These are phyloP conservation scores for Zygoascus meyerae DNA, from an alignment of 1,139 yeast species.

Conservation along the genomic window DNA sequence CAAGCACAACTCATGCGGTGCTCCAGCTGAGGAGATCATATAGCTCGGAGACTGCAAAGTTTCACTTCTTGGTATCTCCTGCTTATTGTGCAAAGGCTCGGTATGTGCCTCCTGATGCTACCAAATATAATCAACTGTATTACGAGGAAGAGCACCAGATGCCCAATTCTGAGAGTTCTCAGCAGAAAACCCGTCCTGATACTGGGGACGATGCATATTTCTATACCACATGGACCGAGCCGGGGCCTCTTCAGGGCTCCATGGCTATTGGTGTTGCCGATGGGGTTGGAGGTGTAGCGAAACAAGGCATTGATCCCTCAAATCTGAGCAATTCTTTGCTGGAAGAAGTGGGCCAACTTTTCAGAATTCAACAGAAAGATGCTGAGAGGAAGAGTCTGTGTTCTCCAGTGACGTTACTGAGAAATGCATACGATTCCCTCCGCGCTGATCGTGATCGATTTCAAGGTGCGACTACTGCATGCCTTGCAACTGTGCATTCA, in stretches of 20 bases:
- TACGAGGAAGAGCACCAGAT: constrained; percentile 1
- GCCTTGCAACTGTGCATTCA: constrained; percentile 67
- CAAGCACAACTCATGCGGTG: no score
- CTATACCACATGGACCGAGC: constrained; percentile 37
- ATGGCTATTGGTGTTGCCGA: constrained; percentile 87
- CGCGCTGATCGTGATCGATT: constrained; percentile 53
- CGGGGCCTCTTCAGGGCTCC: constrained; percentile 39
- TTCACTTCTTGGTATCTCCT: constrained; percentile 15
- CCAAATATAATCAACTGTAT: constrained; percentile 1
- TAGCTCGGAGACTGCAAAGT: constrained; percentile 9
- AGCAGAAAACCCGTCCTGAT: constrained; percentile 18
- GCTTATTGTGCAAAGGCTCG: constrained; percentile 18
- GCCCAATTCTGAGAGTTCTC: constrained; percentile 6
- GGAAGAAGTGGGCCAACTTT: constrained; percentile 27
- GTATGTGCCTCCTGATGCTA: constrained; percentile 5
- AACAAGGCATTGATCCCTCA: constrained; percentile 79
- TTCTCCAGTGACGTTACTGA: constrained; percentile 49
- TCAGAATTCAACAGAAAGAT: constrained; percentile 11
- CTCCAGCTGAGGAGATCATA: no score
- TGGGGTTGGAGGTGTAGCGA: constrained; percentile 98
- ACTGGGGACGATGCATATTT: constrained; percentile 89
- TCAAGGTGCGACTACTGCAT: constrained; percentile 96
- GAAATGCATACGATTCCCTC: constrained; percentile 50
- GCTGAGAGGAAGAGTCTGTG: constrained; percentile 14
- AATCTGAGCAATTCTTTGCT: constrained; percentile 34